Evolutionary conservation across 441 rosid species (phyloP).

Genomic region (Corymbia citriodora): DNA sequence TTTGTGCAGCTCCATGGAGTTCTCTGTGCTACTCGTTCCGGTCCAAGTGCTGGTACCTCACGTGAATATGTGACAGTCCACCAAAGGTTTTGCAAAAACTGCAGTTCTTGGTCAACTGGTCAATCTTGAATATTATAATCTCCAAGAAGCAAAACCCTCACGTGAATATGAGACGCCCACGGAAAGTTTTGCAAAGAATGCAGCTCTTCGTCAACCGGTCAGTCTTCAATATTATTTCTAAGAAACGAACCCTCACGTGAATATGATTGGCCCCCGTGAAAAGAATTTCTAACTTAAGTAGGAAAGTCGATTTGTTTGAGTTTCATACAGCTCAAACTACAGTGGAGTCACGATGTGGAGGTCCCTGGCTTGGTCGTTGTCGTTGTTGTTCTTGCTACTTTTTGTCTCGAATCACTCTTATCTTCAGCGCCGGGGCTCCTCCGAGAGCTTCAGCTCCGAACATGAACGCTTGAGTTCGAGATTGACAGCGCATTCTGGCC

Average conservation of each 20-base stretch:
- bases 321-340: not conserved
- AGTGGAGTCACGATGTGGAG: not conserved
- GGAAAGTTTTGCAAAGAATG: not conserved
- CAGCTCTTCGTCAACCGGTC: not conserved
- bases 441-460: slow-evolving; percentile 9
- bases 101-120: not conserved
- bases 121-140: not conserved
- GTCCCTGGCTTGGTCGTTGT: not conserved
- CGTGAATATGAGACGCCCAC: not conserved
- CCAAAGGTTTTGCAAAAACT: not conserved
- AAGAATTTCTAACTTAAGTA: not conserved
- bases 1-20: not conserved
- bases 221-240: not conserved
- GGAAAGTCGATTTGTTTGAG: not conserved
- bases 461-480: slow-evolving; percentile 2
- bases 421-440: slow-evolving; percentile 10
- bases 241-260: not conserved
- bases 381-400: slow-evolving; percentile 7
- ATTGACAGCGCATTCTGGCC: not conserved
- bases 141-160: not conserved
- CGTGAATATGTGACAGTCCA: not conserved
- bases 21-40: not conserved
- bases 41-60: not conserved
- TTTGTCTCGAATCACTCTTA: slow-evolving; percentile 6
- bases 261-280: not conserved